Evolutionary conservation across 2,329 filamentous ascomycete genomes (phyloP).

Genomic region (Colletotrichum somersetense): DNA sequence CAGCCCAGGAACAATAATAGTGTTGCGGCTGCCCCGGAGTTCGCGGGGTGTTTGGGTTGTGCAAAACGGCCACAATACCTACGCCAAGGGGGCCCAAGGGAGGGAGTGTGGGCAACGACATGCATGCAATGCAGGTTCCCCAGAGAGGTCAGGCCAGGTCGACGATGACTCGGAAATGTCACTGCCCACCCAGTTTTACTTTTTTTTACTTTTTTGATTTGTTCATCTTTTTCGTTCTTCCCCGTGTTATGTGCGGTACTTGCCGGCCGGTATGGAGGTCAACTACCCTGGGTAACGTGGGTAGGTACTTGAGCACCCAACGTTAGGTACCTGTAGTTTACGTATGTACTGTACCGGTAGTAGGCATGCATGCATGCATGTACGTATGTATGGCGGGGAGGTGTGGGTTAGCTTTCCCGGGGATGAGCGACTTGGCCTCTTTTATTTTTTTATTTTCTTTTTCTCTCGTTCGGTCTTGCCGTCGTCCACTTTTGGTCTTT

Average conservation of each 20-base stretch:
- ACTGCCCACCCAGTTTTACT: not conserved
- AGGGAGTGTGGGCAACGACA: constrained; percentile 3
- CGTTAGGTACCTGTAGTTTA: too few species aligned
- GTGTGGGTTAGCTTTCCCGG: constrained; percentile 28
- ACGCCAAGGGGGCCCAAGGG: not conserved
- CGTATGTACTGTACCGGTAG: too few species aligned
- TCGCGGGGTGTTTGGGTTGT: constrained; percentile 15
- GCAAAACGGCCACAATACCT: not conserved
- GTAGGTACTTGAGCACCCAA: too few species aligned
- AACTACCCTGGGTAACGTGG: not conserved
- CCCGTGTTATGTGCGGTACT: constrained; percentile 16
- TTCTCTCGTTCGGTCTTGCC: not conserved
- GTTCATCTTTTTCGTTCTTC: not conserved
- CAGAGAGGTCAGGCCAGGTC: not conserved
- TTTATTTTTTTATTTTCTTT: not conserved
- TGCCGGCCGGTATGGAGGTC: not conserved
- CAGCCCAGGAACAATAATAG: not conserved
- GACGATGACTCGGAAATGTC: constrained; percentile 26
- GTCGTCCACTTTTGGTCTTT: not conserved
- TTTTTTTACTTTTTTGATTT: too few species aligned
- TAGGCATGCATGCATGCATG: too few species aligned
- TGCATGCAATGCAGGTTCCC: constrained; percentile 23
- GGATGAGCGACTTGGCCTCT: not conserved
- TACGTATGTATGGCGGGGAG: constrained; percentile 8
- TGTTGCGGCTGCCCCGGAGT: constrained; percentile 16